Percentiles rank a stretch among this genome's conserved stretches.
Conservation (phyloP, 805 yeast species). For the Saccharomycopsis fibuligera region DNA sequence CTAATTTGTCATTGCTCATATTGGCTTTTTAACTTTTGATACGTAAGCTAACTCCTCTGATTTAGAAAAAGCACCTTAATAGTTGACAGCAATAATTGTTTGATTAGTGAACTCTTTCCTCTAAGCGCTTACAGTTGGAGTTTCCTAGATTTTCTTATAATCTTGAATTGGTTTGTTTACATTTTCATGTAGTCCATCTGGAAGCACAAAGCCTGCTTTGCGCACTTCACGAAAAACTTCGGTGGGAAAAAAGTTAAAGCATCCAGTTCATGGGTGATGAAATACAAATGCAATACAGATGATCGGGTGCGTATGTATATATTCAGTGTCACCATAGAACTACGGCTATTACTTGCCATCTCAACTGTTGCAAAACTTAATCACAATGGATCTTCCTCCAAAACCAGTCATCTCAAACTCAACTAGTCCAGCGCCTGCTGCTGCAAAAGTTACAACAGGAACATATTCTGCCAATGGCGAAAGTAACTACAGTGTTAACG, state of each 20-base stretch:
- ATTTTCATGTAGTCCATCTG: neutral
- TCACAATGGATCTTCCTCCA: neutral
- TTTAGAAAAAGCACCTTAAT: neutral
- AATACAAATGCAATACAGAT: neutral
- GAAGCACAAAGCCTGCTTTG: neutral
- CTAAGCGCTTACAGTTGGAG: neutral
- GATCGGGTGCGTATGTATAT: neutral
- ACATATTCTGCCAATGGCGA: no score
- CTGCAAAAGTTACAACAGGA: no score
- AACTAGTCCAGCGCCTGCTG: neutral
- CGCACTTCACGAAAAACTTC: no score
- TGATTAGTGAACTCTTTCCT: neutral
- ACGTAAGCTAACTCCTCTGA: neutral
- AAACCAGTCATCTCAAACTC: neutral
- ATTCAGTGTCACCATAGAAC: neutral
- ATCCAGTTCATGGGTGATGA: no score
- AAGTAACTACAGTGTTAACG: no score
- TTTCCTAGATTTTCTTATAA: no score
- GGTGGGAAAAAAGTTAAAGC: no score
- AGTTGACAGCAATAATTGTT: neutral
- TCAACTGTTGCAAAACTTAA: neutral
- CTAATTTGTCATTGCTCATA: constrained; percentile 10
- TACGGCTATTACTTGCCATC: neutral
- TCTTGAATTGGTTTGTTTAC: neutral
- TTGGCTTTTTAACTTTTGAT: neutral